Evolutionary conservation across 2,329 filamentous ascomycete species (phyloP).

Genomic region (Tolypocladium pustulatum): DNA sequence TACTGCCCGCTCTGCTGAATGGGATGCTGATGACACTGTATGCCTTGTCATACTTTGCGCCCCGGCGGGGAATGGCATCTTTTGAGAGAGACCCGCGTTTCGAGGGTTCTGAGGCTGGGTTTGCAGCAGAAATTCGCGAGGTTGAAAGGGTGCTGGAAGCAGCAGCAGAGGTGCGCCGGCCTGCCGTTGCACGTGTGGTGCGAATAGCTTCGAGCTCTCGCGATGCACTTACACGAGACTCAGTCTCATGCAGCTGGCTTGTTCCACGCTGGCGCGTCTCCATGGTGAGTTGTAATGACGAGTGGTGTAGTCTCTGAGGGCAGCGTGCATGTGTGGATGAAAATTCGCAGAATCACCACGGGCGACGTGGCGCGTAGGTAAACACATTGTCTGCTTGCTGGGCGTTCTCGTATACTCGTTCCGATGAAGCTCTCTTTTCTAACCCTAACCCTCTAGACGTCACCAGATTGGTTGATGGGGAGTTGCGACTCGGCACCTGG

Average conservation of each 20-base stretch:
- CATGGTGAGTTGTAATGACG: not conserved
- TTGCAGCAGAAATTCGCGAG: not conserved
- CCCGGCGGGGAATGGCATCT: conserved; percentile 1
- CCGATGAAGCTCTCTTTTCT: not conserved
- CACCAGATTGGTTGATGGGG: not conserved
- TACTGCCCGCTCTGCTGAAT: not conserved
- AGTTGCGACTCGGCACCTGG: not conserved
- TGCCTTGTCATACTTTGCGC: not conserved
- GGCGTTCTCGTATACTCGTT: not conserved
- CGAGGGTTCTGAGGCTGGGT: not conserved
- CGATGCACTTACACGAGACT: not conserved
- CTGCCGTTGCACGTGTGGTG: not conserved
- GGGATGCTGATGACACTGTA: conserved; percentile 2
- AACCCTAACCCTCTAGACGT: not conserved
- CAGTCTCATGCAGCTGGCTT: not conserved
- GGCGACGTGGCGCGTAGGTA: not conserved
- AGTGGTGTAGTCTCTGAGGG: not conserved
- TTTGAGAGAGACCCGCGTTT: not conserved
- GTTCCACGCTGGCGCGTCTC: not conserved
- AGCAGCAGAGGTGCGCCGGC: not conserved
- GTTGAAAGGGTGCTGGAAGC: not conserved
- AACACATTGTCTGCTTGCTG: not conserved
- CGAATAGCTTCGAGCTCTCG: not conserved
- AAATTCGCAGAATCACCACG: not conserved
- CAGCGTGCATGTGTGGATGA: not conserved